Evolutionary conservation across 2,329 filamentous ascomycete genomes (phyloP), one percentile per base, ranked within the genome.

Genomic region (Ceratocystis harringtonii): DNA sequence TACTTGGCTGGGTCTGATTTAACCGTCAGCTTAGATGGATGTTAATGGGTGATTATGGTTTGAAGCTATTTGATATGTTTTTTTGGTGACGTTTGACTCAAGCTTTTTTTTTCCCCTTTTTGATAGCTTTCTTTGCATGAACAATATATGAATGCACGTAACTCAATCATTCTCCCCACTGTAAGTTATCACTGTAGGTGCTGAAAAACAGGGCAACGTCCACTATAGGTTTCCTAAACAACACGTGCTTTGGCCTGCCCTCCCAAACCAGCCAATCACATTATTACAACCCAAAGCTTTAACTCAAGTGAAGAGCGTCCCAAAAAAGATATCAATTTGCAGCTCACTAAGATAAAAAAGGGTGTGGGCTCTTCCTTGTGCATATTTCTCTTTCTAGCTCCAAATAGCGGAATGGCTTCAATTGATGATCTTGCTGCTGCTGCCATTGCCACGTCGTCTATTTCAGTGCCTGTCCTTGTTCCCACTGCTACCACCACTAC

Each of bases 361-460:
- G 15, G 28, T 15, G 8, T 15, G 32, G 32, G 28, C n/a, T 58
- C 17, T 36, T 63, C 44, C 61, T 15, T 63, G 36, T 15, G 3
- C 36, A 41, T 41, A 10, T 25, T 12, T 17, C 52, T 52, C 22
- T 48, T 62, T 32, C 15, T n/a, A 10, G 36, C 25, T 32, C 5
- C n/a, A n/a, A 36, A 10, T 62, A 10, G 22, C 17, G 52, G 58
- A 62, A 76, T 79, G 78, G 73, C 77, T 43, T 80, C 79, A 5
- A 80, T 80, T 67, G 79, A 79, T 69, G 78, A 81, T 66, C 74
- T 80, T 45, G 78, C 78, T 22, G 76, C 76, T 22, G 78, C 78
- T 62, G 78, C 78, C 43, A 78, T 78, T 28, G 76, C 77, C 57
- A 74, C 75, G 44, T 76, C 76, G 10, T 74, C 74, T 32, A 41